Conservation (phyloP, 352 stramenopile species). For the Globisporangium viniferum region DNA sequence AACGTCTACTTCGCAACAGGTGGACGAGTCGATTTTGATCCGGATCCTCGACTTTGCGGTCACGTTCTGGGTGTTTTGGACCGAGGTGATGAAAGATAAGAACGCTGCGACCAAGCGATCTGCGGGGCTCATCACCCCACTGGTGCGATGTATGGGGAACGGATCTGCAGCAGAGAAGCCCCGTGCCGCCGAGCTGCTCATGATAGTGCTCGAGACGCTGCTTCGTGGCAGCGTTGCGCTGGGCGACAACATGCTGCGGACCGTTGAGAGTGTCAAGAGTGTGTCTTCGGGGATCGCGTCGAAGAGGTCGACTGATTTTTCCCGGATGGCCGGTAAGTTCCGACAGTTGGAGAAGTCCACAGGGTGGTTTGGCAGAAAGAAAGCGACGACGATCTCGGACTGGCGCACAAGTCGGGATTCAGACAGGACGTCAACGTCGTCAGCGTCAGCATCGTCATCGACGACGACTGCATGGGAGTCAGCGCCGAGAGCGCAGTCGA, state of each 20-base stretch:
- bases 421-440: background rate
- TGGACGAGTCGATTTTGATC: slow-evolving; percentile 53
- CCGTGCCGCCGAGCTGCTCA: slow-evolving; percentile 64
- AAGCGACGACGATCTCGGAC: slow-evolving; percentile 27
- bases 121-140: slow-evolving; percentile 39
- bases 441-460: background rate
- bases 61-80: slow-evolving; percentile 74
- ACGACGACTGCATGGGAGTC: background rate
- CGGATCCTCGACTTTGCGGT: slow-evolving; percentile 74
- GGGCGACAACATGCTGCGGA: slow-evolving; percentile 39
- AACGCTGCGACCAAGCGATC: slow-evolving; percentile 54
- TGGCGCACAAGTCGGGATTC: slow-evolving; percentile 10
- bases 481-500: slow-evolving; percentile 19
- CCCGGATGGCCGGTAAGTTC: slow-evolving; percentile 62
- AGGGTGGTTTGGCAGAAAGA: slow-evolving; percentile 37
- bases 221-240: slow-evolving; percentile 47
- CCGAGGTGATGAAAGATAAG: slow-evolving; percentile 43
- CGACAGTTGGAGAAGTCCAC: slow-evolving; percentile 50
- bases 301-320: slow-evolving; percentile 64
- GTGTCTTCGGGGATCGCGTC: slow-evolving; percentile 52
- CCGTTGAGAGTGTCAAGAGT: slow-evolving; percentile 53
- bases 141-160: slow-evolving; percentile 57
- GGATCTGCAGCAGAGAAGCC: slow-evolving; percentile 50
- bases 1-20: slow-evolving; percentile 10
- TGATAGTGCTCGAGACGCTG: slow-evolving; percentile 56